Evolutionary conservation across 176 grass and related monocot species (phyloP), one percentile per base, ranked within the genome.

Genomic region (Juncus inflexus): DNA sequence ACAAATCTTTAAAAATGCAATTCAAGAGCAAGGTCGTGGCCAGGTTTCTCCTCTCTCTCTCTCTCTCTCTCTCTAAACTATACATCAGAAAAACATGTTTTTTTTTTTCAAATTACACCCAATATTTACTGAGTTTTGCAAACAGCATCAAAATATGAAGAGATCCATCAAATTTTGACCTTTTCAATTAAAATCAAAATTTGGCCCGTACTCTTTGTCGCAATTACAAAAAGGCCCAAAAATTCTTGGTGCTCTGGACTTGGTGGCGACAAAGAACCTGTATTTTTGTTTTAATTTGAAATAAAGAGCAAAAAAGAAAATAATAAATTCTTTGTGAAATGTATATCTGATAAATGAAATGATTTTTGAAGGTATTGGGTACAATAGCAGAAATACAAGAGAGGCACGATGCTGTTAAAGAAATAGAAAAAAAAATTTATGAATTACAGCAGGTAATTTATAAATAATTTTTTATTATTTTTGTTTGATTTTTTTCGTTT

Each of bases 381-480:
- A 96, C 87, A 6, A 63, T 96, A 28, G 84, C 83, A 15, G 92
- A 96, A 82, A 96, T 96, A 55, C 87, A 96, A 38, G 87, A 96
- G 60, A 82, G 87, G 5, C 91, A 91, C 19, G 91, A 90, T 13
- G 56, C 77, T 1, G 87, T 96, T 35, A 83, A 81, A 62, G 91
- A 88, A 63, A 86, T 96, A 19, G 91, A 96, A 72, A 76, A 19
- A 52, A 86, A 84, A 49, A 84, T 96, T 73, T 82, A 81, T 74
- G 87, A 96, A 50, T 68, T 91, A 59, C 87, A 89, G 9, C 91
- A 96, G 91, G 87, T 87, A 79, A 58, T 52, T 8, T 74, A 6
- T 6, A 14, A 37, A 55, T 50, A 35, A 37, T 5, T 56, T n/a
- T 39, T 19, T 15, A 55, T 36, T 65, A 14, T n/a, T 73, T 28